Evolutionary conservation across 192 early-diverging fungal genomes (phyloP), one percentile per base, ranked within the genome.

Genomic region (Umbelopsis isabellina): DNA sequence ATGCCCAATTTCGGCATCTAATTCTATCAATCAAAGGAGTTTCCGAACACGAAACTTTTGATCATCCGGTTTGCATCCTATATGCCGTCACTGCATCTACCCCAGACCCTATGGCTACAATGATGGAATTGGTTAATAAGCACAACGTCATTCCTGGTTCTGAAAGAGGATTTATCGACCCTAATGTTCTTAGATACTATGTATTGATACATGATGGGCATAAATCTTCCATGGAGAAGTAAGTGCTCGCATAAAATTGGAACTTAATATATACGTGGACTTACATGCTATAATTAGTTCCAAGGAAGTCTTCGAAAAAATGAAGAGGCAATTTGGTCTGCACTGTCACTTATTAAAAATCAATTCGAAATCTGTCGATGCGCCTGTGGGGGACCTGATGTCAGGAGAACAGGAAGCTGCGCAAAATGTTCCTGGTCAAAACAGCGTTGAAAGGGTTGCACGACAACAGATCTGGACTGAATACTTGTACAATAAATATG

Each of bases 11-110:
- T 78, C 82, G 93, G 21, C 74, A 89, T 45, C 71, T 82, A 15
- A 72, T 92, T 30, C 85, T 90, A 20, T 80, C 79, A 68, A 80
- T 83, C 30, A 83, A 85, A 72, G 91, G 89, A 15, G 80, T 88
- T 11, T 89, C 92, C 0, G 96, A 98, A 71, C 95, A 98, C 70
- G 95, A 97, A 75, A 89, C 93, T 6, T 97, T 99, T 73, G 91
- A 94, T 49, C 95, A 98, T 78, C 97, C 97, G 2, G 90, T 97
- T 5, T 95, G 93, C 74, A 77, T 92, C 78, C 18, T 96, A 85
- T 82, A 86, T 58, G 85, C 80, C 35, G 77, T 86, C 44, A 83
- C 83, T 0, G 91, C 93, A 2, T 76, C 87, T 2, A 88, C 92
- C 46, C 79, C 87, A 0, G 92, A 97, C 74, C 94, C 95, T 0